A percentile compares a stretch with the other conserved stretches of the same genome.
phyloP scores from a whole-genome alignment of 2,329 filamentous ascomycete genomes.

The Bertia moriformis region DNA sequence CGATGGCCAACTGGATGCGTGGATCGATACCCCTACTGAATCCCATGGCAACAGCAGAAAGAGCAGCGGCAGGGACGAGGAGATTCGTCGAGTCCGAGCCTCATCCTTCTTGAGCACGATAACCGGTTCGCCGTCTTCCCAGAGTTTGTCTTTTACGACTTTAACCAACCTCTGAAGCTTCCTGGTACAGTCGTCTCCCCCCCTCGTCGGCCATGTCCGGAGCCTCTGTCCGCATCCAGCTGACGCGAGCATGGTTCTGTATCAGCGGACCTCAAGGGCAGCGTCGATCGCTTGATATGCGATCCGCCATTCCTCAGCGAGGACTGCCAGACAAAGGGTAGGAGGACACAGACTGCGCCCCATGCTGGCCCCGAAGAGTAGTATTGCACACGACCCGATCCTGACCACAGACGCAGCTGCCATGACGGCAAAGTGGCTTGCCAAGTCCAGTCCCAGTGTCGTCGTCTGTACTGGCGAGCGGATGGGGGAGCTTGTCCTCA shows the following conservation, averaged over 20 bases:
- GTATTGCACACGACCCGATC: conserved; percentile 5
- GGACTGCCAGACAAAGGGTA: conserved; percentile 69
- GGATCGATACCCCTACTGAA: conserved; percentile 1
- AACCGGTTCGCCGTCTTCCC: conserved; percentile 59
- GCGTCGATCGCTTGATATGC: conserved; percentile 54
- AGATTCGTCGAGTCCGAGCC: conserved; percentile 38
- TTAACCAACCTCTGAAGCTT: conserved; percentile 50
- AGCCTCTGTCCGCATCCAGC: no score
- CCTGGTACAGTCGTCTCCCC: conserved; percentile 35
- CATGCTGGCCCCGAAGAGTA: no score
- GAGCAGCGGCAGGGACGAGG: conserved; percentile 12
- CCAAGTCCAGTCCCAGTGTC: conserved; percentile 16
- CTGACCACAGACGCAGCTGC: no score
- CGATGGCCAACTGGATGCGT: conserved; percentile 8
- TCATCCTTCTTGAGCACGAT: conserved; percentile 62
- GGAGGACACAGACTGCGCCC: no score
- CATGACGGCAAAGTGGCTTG: not conserved
- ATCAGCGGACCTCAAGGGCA: conserved; percentile 44
- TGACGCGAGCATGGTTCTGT: no score
- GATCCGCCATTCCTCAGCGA: conserved; percentile 70
- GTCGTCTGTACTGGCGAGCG: conserved; percentile 67
- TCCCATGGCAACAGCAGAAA: conserved; percentile 3
- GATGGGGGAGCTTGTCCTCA: conserved; percentile 49
- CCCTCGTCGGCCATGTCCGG: not conserved
- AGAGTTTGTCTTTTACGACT: conserved; percentile 65